Base-by-base conservation (phyloP, 2,329 filamentous ascomycete species). In the Cordyceps javanica region DNA sequence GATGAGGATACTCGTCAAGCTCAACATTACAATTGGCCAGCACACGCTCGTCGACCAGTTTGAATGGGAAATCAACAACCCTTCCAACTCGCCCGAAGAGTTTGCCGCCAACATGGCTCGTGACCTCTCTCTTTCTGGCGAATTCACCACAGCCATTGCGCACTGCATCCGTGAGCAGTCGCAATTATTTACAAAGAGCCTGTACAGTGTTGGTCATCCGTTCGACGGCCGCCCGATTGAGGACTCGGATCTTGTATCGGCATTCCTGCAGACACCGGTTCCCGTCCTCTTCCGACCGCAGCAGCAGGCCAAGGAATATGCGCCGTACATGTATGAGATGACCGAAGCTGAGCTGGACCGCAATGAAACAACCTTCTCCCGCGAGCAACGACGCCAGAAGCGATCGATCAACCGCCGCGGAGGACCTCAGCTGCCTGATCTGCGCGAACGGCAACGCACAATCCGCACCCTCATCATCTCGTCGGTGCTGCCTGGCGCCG, bases 11-110 rank as follows among this genome's bases (percentile, higher is more conserved):
- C 77, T 96, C 44, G 85, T 99, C 73, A 97, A 97, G 73, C 80
- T 99, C 52, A 97, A 97, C 73, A 96, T 99, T 67, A 97, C 94
- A 7, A 97, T 99, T 68, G 94, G 93, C 41, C 88, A 90, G 62
- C 90, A 96, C 68, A 97, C 92, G 0, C 79, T 99, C 26, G 88
- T 97, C 36, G 94, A 99, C 67, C 94, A 97, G 70, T 97, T 99
- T 61, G 94, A 99, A 73, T 99, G 94, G 94, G 94, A 99, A 66
- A 91, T 97, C 69, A 97, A 97, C 73, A 95, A 96, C 70, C 89
- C 92, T 0, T 77, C 88, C 56, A 99, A 99, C 71, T 95, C 89
- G 0, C 91, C 94, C 2, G 94, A 99, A 73, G 91, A 96, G 59
- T 99, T 99, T 70, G 94, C 94, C 26, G 79, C 83, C 60, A 87